Conservation (phyloP, 2,329 filamentous ascomycete species). For the Celoporthe dispersa region DNA sequence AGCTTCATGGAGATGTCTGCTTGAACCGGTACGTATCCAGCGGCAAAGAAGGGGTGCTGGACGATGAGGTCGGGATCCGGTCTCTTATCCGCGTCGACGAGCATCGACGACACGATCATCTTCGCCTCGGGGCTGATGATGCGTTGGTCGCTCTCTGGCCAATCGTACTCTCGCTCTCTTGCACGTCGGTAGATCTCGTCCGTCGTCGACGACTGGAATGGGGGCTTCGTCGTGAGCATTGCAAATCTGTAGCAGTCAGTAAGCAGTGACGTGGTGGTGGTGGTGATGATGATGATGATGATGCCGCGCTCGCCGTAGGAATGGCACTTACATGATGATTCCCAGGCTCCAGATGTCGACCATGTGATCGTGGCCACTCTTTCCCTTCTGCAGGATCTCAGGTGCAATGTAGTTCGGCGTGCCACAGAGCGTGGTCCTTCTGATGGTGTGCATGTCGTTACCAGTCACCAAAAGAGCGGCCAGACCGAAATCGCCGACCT, state of each 20-base stretch:
- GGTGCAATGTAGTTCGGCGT: conserved; percentile 99
- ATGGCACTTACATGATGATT: conserved; percentile 78
- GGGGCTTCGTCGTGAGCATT: conserved; percentile 93
- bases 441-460: conserved; percentile 81
- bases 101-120: conserved; percentile 75
- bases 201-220: conserved; percentile 89
- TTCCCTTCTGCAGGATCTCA: conserved; percentile 92
- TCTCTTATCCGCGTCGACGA: conserved; percentile 75
- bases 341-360: conserved; percentile 98
- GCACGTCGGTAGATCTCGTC: conserved; percentile 82
- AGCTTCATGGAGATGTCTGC: conserved; percentile 63
- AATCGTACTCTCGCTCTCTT: conserved; percentile 75
- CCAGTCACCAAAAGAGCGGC: conserved; percentile 90
- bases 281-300: no score
- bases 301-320: not conserved
- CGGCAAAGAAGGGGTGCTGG: conserved; percentile 77
- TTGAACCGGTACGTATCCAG: conserved; percentile 71
- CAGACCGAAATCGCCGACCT: conserved; percentile 95
- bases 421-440: conserved; percentile 91
- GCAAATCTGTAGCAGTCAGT: conserved; percentile 69
- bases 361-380: conserved; percentile 94
- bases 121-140: conserved; percentile 77
- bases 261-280: not conserved
- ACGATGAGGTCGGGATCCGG: conserved; percentile 80
- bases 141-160: conserved; percentile 71